A percentile compares a stretch with the other conserved stretches of the same genome.
These are phyloP conservation scores for Lasiosphaeriaceae sp. DNA, from an alignment of 495 filamentous ascomycete species.

Conservation along the genomic window DNA sequence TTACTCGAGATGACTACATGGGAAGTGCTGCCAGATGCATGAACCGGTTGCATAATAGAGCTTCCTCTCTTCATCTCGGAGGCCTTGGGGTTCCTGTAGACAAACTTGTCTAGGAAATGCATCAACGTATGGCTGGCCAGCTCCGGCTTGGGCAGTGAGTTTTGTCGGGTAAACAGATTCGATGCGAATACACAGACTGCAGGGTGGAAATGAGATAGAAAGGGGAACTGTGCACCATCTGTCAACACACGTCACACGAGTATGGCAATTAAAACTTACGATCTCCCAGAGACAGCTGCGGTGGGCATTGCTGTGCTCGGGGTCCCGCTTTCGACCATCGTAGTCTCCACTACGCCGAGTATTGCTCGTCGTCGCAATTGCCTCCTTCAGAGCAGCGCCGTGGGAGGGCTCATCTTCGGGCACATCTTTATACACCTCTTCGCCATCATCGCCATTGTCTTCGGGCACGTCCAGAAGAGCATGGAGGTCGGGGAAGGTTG, in stretches of 20 bases:
- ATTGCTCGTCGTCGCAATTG: not conserved
- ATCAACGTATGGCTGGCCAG: conserved; percentile 81
- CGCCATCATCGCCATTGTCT: conserved; percentile 48
- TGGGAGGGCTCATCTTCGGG: conserved; percentile 67
- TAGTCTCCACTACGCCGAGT: conserved; percentile 42
- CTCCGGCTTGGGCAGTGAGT: conserved; percentile 82
- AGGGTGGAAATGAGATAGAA: conserved; percentile 82
- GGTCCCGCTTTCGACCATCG: conserved; percentile 86
- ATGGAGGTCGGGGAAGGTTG: conserved; percentile 67
- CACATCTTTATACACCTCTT: conserved; percentile 51
- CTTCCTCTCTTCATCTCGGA: conserved; percentile 58
- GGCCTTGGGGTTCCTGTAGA: conserved; percentile 85
- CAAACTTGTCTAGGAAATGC: conserved; percentile 94
- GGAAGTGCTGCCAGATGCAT: conserved; percentile 56
- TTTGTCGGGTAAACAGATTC: conserved; percentile 59
- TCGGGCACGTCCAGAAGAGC: conserved; percentile 69
- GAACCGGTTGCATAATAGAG: conserved; percentile 94
- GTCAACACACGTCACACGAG: conserved; percentile 1
- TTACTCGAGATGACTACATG: conserved; percentile 62
- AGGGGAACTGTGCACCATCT: conserved; percentile 52
- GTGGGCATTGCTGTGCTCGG: conserved; percentile 85
- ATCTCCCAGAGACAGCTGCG: conserved; percentile 90
- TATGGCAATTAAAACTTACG: conserved; percentile 38
- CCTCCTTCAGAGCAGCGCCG: conserved; percentile 29
- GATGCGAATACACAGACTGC: conserved; percentile 86